Evolutionary conservation across 2,329 filamentous ascomycete species (phyloP).

Genomic region (Lecanicillium sp.): DNA sequence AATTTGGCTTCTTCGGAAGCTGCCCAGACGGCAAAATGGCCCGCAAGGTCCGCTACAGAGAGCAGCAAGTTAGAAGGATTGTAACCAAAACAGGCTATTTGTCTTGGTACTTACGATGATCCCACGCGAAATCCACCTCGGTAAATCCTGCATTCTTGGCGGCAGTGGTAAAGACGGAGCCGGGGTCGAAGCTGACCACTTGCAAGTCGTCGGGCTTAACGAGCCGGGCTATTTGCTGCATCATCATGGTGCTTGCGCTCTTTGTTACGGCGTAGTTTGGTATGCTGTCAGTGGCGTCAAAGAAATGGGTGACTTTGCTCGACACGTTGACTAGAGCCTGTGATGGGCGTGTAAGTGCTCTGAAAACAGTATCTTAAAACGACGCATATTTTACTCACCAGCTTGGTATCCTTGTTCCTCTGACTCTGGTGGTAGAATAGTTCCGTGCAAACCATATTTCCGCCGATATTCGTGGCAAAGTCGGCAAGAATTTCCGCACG

Average conservation of each 20-base stretch:
- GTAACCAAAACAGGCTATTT: too few species aligned
- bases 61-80: not conserved
- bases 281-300: conserved; percentile 11
- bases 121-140: conserved; percentile 15
- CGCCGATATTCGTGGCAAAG: conserved; percentile 10
- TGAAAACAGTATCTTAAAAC: not conserved
- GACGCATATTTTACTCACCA: conserved; percentile 13
- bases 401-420: conserved; percentile 10
- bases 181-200: conserved; percentile 32
- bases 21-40: conserved; percentile 35
- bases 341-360: not conserved
- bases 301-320: conserved; percentile 20
- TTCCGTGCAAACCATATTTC: conserved; percentile 12
- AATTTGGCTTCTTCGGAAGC: conserved; percentile 34
- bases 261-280: conserved; percentile 30
- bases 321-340: conserved; percentile 26
- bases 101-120: conserved; percentile 14
- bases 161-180: conserved; percentile 25
- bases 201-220: conserved; percentile 24
- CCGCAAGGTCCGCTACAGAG: conserved; percentile 28
- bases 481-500: conserved; percentile 8
- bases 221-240: conserved; percentile 29
- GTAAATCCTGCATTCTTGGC: conserved; percentile 15
- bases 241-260: conserved; percentile 21
- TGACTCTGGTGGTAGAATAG: conserved; percentile 25